Base-by-base conservation (phyloP, 2,329 filamentous ascomycete species). In the Alternaria gaisen region DNA sequence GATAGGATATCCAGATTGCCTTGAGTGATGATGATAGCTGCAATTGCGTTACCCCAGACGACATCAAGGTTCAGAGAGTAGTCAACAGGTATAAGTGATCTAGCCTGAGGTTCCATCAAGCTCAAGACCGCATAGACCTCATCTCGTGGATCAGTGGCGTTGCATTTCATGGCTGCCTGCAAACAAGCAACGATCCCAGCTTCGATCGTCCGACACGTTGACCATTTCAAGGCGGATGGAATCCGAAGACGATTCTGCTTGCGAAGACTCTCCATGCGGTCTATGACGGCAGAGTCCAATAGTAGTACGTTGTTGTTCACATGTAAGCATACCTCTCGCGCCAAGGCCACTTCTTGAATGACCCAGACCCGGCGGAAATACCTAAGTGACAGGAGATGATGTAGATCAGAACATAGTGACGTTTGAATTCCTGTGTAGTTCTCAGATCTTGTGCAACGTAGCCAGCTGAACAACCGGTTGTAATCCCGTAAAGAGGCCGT, bases 311-410 rank as follows among this genome's bases (percentile, higher is more conserved):
- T n/a, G 2, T 63, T 18, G 26, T 64, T 60, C 24, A 62, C 36
- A 10, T 50, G 18, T 12, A 66, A 32, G 16, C 34, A 55, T 3
- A 54, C 58, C n/a, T 44, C n/a, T 16, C 34, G 36, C 6, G 67
- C 52, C 5, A 70, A 50, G 4, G 53, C 58, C 1, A 70, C 48
- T 30, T 69, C 67, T 51, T 71, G 67, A 42, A 68, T 56, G 3
- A 68, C 43, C 66, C 67, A 70, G 9, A 63, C 59, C 3, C 67
- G 51, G 7, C 42, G 9, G 34, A 72, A 70, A 20, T 64, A 72
- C 9, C 63, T 28, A 5, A 60, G 18, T 3, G 43, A 41, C 3
- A 47, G 10, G 8, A 60, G 41, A 18, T 22, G 10, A 0, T 36
- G 12, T 20, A 40, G 12, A 5, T 12, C 11, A 5, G 2, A 1